Evolutionary conservation across 768 basidiomycete genomes (phyloP), one percentile per base, ranked within the genome.

Genomic region (Tubosaeta sp.): DNA sequence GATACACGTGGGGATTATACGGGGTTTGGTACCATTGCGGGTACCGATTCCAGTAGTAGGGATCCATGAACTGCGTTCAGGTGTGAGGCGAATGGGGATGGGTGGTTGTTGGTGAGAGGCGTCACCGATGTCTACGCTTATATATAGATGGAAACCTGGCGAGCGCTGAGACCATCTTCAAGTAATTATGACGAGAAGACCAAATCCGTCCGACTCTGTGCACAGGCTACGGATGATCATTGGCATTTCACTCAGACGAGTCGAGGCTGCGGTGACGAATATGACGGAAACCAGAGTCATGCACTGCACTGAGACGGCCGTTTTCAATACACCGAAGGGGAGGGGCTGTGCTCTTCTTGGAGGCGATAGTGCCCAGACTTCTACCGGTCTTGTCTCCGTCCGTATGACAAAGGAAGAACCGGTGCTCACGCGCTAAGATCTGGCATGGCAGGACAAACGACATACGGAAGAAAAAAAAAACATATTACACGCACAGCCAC

Each of bases 1-100:
- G 31, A 34, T 66, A 70, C 34, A 70, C 52, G 24, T 64, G 62
- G 0, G 66, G 68, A 9, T 68, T 69, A 35, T 67, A 69, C 22
- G 53, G 51, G 13, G 62, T 54, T 35, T 56, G 66, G 47, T 62
- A 60, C 54, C 58, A 68, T n/a, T 43, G 41, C 22, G 63, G 54
- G 38, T 51, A 52, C 9, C 27, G 51, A 31, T 58, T 61, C 25
- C 40, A 30, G 43, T 57, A 30, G 43, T 58, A 68, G 1, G 60
- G 64, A 58, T 64, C 53, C 66, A 68, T 68, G 44, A 4, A 9
- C 0, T 13, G 30, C 8, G 44, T 35, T 18, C 34, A 45, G 25
- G 44, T 50, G 36, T 5, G 16, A n/a, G 25, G 35, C 35, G 35
- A 21, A 46, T 38, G 55, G 18, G 56, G 54, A 22, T 24, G 24